Conservation (phyloP, 2,329 filamentous ascomycete genomes). For the Cladobotryum protrusum region DNA sequence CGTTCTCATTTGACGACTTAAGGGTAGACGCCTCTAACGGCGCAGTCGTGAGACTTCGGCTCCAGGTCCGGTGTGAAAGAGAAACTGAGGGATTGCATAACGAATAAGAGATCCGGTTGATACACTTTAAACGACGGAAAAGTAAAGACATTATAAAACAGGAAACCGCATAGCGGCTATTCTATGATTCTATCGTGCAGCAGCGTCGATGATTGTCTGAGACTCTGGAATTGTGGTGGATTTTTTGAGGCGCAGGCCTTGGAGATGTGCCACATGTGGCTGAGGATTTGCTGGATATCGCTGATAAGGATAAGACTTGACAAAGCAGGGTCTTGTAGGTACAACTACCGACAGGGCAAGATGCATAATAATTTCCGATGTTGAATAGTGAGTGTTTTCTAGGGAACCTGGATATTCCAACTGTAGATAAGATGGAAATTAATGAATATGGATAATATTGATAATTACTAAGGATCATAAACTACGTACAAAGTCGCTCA, state of each 20-base stretch:
- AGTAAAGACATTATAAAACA: constrained; percentile 11
- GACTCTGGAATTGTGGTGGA: neutral
- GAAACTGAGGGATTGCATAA: neutral
- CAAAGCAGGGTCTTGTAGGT: too few species aligned
- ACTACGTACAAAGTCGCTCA: too few species aligned
- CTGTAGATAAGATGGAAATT: too few species aligned
- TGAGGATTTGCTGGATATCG: neutral
- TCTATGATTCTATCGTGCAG: neutral
- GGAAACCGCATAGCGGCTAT: neutral
- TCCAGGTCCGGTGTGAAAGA: neutral
- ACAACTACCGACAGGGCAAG: too few species aligned
- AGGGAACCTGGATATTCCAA: too few species aligned
- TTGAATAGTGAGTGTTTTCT: too few species aligned
- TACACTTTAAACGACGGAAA: constrained; percentile 2
- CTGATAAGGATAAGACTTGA: neutral
- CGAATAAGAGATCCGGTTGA: constrained; percentile 3
- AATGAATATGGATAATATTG: too few species aligned
- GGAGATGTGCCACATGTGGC: neutral
- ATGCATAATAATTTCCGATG: too few species aligned
- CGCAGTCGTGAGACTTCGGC: neutral
- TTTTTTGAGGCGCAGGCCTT: neutral
- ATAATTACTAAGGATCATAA: too few species aligned
- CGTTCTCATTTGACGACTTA: neutral
- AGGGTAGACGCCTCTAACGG: neutral
- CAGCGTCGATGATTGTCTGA: too few species aligned